Conservation (phyloP, 2,329 filamentous ascomycete species). For the Helminthosporium solani region DNA sequence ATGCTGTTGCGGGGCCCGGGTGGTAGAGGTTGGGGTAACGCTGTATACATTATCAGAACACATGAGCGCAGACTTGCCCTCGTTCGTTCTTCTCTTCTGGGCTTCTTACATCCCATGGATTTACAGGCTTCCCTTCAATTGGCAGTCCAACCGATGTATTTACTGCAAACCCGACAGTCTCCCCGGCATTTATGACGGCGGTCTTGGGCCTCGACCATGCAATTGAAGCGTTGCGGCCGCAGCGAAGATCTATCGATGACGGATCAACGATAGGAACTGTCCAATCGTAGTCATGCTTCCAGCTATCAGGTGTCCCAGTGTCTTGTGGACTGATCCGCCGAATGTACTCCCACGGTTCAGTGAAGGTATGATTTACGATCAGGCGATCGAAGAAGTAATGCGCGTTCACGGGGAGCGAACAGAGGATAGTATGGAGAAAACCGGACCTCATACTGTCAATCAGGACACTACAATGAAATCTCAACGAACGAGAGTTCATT, state of each 20-base stretch:
- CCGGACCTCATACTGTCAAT: not conserved
- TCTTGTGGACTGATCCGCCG: constrained; percentile 11
- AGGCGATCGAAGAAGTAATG: constrained; percentile 18
- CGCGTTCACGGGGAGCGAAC: not conserved
- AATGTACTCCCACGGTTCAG: constrained; percentile 19
- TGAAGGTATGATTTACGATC: constrained; percentile 13
- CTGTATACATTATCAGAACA: constrained; percentile 1
- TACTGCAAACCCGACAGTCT: constrained; percentile 16
- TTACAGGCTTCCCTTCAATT: constrained; percentile 6
- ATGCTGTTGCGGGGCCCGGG: constrained; percentile 12
- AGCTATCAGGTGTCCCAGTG: not conserved
- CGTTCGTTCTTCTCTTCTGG: not conserved
- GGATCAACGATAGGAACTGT: constrained; percentile 12
- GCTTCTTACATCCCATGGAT: constrained; percentile 12
- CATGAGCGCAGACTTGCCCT: not conserved
- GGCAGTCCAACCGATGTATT: constrained; percentile 8
- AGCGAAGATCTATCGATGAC: constrained; percentile 10
- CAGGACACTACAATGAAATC: no score
- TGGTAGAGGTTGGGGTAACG: constrained; percentile 14
- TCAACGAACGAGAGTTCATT: no score
- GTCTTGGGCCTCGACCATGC: constrained; percentile 14
- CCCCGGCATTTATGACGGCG: constrained; percentile 13
- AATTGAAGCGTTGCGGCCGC: constrained; percentile 10
- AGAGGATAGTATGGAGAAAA: not conserved
- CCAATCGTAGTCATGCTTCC: constrained; percentile 8